Conservation (phyloP, 2,329 filamentous ascomycete species). For the Amesomyces nigricolor region DNA sequence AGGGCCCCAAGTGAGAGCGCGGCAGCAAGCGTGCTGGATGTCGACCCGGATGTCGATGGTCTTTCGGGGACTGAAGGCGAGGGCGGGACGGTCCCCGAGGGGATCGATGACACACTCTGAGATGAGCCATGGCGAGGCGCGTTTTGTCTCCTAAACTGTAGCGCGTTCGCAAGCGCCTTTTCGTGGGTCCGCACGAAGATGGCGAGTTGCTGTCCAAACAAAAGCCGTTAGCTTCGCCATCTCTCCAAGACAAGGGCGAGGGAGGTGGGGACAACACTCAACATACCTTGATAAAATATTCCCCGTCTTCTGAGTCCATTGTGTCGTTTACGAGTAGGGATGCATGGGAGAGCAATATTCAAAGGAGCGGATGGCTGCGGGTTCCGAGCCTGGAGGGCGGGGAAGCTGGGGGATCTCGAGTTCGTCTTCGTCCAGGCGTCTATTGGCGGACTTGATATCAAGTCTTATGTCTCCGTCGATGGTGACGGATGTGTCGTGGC, state of each 20-base stretch:
- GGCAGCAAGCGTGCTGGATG: slow-evolving; percentile 69
- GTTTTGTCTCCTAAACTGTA: slow-evolving; percentile 75
- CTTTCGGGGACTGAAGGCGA: slow-evolving; percentile 55
- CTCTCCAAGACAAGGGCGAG: neutral
- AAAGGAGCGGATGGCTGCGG: slow-evolving; percentile 22
- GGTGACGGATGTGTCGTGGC: slow-evolving; percentile 21
- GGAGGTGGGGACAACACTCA: neutral
- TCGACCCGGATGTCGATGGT: slow-evolving; percentile 61
- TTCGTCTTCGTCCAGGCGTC: slow-evolving; percentile 11
- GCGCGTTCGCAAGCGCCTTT: slow-evolving; percentile 90
- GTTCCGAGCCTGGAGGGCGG: slow-evolving; percentile 17
- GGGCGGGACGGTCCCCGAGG: slow-evolving; percentile 40
- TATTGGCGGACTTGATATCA: slow-evolving; percentile 12
- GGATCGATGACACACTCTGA: slow-evolving; percentile 56
- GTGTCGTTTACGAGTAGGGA: slow-evolving; percentile 31
- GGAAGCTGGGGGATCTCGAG: slow-evolving; percentile 7
- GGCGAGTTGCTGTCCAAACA: slow-evolving; percentile 70
- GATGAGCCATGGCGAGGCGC: slow-evolving; percentile 63
- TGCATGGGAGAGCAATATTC: slow-evolving; percentile 39
- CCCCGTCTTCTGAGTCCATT: slow-evolving; percentile 87
- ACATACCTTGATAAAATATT: slow-evolving; percentile 78
- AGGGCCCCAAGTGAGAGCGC: slow-evolving; percentile 82
- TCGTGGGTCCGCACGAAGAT: slow-evolving; percentile 96
- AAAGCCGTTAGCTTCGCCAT: slow-evolving; percentile 28
- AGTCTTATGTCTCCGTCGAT: slow-evolving; percentile 11